Base-by-base conservation (phyloP, 192 early-diverging fungal species). In the Polychytrium aggregatum region DNA sequence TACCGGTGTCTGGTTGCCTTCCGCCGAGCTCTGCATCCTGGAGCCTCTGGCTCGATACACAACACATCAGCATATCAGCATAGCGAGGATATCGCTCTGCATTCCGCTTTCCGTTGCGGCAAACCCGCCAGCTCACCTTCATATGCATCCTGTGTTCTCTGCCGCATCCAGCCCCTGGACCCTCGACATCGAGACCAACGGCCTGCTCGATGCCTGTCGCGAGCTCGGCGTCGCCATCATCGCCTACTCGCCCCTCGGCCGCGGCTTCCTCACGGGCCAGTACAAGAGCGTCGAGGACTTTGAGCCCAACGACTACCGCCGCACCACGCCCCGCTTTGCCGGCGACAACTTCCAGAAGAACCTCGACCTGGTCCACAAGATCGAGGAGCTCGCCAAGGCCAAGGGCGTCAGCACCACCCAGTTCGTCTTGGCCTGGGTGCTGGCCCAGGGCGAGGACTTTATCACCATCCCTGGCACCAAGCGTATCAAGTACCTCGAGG, bases 261-360 rank as follows among this genome's bases (percentile, higher is more conserved):
- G 66, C 38, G 87, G 87, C 3, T 75, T 84, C 33, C 50, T 87
- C 42, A 78, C 78, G 1, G 81, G 83, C 14, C 59, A 65, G 11
- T 74, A 79, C 52, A 67, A 62, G 44, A 62, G 53, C 14, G 41
- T 56, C 31, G 71, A 77, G 3, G 76, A 82, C 27, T 60, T 86
- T 13, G 62, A 50, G 3, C 50, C 50, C 16, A 53, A 46, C 28
- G 84, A 86, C 48, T 72, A 59, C 52, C 62, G 83, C 43, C 48
- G 58, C 13, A 48, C 26, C 8, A 55, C 60, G 31, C 68, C 78
- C 14, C 73, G 76, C 2, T 86, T 86, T 66, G 53, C 68, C 44
- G 64, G 55, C 0, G 81, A 81, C 26, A 64, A 71, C 48, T 71
- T 83, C 57, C 40, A 27, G n/a, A 71, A 70, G 46, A 85, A 85